Base-by-base conservation (phyloP, 2,329 filamentous ascomycete genomes). In the Allantophomopsis lycopodina region DNA sequence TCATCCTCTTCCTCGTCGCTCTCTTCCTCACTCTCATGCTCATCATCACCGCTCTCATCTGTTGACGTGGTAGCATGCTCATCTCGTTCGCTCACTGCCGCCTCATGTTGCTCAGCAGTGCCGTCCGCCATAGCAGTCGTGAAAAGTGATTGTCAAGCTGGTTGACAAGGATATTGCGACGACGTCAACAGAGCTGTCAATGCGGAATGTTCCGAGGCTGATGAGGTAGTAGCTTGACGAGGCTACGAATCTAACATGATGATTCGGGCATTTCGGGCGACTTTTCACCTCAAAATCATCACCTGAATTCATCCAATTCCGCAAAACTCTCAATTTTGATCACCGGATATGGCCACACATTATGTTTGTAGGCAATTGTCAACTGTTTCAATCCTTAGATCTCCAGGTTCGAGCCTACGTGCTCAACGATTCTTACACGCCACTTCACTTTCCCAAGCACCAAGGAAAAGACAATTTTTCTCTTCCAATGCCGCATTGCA, bases 1-100 rank as follows among this genome's bases (percentile, higher is more conserved):
- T 96, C 89, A 14, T 96, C 89, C 5, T 95, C 88, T 3, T 91
- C 87, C 0, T 88, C 85, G 0, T 82, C 79, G 0, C 83, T 80
- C 0, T 86, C 81, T 0, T 79, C 77, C 0, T 78, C 74, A 0
- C 76, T 73, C 0, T 65, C 61, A 0, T 46, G 44, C 7, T 46
- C 47, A 30, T 50, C 48, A 16, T 36, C 39, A 14, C 35, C 40
- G 15, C 38, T 38, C 7, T 42, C 42, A 20, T 49, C 47, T 13
- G 32, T 46, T n/a, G 45, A 46, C 31, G 43, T 47, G n/a, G 39
- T 41, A 36, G 32, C 49, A 16, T 46, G 43, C 32, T 48, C 48
- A 23, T 45, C 39, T 12, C 46, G 41, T 36, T 49, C 45, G 5
- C 46, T 34, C 11, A 42, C 37, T 38, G 44, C 48, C 10, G 48